A percentile compares a stretch with the other conserved stretches of the same genome.
phyloP scores from a whole-genome alignment of 1,139 yeast genomes.

The Geotrichum siamense region DNA sequence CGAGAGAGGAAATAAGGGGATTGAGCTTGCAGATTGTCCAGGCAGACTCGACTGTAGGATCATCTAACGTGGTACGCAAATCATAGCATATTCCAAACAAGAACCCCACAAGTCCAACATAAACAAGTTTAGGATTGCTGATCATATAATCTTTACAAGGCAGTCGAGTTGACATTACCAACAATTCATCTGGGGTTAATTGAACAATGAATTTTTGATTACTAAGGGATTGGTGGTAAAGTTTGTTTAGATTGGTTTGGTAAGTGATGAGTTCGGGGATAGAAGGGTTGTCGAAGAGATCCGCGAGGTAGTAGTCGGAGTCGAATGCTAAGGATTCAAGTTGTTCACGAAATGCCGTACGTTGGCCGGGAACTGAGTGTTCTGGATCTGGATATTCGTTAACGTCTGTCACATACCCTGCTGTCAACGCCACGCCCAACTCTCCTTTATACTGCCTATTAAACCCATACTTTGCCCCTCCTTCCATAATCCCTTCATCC shows the following conservation, averaged over 20 bases:
- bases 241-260: slow-evolving; percentile 44
- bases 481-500: slow-evolving; percentile 20
- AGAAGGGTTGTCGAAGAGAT: slow-evolving; percentile 49
- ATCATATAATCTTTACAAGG: slow-evolving; percentile 55
- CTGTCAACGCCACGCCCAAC: slow-evolving; percentile 57
- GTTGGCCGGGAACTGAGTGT: slow-evolving; percentile 44
- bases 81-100: slow-evolving; percentile 74
- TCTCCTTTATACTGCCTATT: slow-evolving; percentile 56
- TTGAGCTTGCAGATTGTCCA: slow-evolving; percentile 87
- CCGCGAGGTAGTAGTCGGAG: slow-evolving; percentile 83
- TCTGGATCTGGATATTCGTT: slow-evolving; percentile 85
- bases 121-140: slow-evolving; percentile 42
- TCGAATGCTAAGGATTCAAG: slow-evolving; percentile 77
- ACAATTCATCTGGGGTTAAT: slow-evolving; percentile 55
- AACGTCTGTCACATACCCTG: slow-evolving; percentile 77
- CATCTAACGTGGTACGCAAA: slow-evolving; percentile 66
- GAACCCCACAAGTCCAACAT: slow-evolving; percentile 55
- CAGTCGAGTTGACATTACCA: slow-evolving; percentile 51
- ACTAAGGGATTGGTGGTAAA: slow-evolving; percentile 26
- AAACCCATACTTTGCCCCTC: slow-evolving; percentile 62
- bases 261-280: slow-evolving; percentile 50
- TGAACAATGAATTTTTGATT: slow-evolving; percentile 24
- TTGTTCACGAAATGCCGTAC: slow-evolving; percentile 57
- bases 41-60: slow-evolving; percentile 76
- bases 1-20: slow-evolving; percentile 72